These are phyloP conservation scores for Yamadazyma oceani DNA, from an alignment of 1,139 yeast genomes.

Conservation along the genomic window DNA sequence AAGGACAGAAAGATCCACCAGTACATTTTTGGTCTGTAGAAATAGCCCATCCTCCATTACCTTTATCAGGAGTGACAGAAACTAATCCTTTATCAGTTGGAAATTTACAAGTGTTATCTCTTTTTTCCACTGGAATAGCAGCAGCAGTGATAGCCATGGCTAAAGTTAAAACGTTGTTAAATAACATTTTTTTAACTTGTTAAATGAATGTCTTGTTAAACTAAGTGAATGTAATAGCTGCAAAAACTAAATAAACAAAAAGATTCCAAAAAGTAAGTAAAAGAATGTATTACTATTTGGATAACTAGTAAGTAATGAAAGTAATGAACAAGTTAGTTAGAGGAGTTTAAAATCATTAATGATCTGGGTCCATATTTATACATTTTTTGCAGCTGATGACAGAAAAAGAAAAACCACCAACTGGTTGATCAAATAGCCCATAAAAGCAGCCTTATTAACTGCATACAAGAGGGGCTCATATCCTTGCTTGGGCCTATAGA, in stretches of 20 bases:
- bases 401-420: neutral
- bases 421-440: neutral
- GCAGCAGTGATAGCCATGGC: constrained; percentile 26
- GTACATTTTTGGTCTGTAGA: constrained; percentile 73
- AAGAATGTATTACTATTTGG: too few species aligned
- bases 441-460: too few species aligned
- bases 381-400: constrained; percentile 2
- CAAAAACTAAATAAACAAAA: too few species aligned
- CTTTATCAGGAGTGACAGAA: constrained; percentile 54
- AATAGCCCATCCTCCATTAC: constrained; percentile 87
- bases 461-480: too few species aligned
- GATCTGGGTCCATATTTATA: constrained; percentile 5
- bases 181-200: constrained; percentile 26
- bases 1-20: constrained; percentile 79
- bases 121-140: constrained; percentile 30
- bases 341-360: constrained; percentile 3
- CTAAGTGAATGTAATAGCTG: neutral
- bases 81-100: constrained; percentile 69
- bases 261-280: neutral
- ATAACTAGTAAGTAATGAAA: neutral
- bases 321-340: constrained; percentile 1
- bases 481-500: too few species aligned
- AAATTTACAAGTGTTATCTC: constrained; percentile 56
- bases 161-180: constrained; percentile 15
- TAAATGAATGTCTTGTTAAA: neutral